phyloP scores from a whole-genome alignment of 495 filamentous ascomycete genomes.

The Aspergillus incahuasiensis region DNA sequence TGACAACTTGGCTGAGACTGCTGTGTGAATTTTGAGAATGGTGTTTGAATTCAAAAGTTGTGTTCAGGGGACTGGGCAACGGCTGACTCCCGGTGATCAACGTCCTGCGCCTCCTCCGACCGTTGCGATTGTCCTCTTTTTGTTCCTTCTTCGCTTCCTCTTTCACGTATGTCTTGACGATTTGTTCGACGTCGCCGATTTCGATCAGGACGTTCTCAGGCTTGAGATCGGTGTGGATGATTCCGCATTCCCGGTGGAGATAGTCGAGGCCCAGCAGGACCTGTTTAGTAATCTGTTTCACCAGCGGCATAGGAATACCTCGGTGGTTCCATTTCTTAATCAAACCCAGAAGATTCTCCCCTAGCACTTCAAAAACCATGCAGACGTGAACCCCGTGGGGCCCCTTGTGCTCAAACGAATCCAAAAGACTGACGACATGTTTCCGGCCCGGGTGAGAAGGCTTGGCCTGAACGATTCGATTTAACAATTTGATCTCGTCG shows the following conservation, averaged over 20 bases:
- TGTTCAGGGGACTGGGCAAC: constrained; percentile 89
- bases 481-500: constrained; percentile 97
- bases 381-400: constrained; percentile 95
- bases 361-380: constrained; percentile 98
- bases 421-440: constrained; percentile 91
- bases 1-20: constrained; percentile 78
- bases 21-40: constrained; percentile 70
- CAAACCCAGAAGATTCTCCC: constrained; percentile 89
- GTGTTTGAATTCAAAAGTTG: constrained; percentile 76
- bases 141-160: constrained; percentile 63
- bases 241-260: constrained; percentile 94
- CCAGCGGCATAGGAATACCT: constrained; percentile 90
- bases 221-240: constrained; percentile 98
- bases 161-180: constrained; percentile 93
- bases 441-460: constrained; percentile 86
- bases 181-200: constrained; percentile 96
- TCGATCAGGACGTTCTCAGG: constrained; percentile 98
- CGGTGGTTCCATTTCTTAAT: constrained; percentile 99
- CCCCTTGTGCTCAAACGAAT: constrained; percentile 96
- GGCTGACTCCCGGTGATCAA: constrained; percentile 97
- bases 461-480: constrained; percentile 93
- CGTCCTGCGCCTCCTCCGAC: constrained; percentile 84
- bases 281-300: constrained; percentile 98
- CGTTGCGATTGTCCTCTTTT: constrained; percentile 90
- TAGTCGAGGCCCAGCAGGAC: constrained; percentile 94